A percentile compares a stretch with the other conserved stretches of the same genome.
phyloP scores from a whole-genome alignment of 2,329 filamentous ascomycete genomes.

The Paecilomyces niveus region DNA sequence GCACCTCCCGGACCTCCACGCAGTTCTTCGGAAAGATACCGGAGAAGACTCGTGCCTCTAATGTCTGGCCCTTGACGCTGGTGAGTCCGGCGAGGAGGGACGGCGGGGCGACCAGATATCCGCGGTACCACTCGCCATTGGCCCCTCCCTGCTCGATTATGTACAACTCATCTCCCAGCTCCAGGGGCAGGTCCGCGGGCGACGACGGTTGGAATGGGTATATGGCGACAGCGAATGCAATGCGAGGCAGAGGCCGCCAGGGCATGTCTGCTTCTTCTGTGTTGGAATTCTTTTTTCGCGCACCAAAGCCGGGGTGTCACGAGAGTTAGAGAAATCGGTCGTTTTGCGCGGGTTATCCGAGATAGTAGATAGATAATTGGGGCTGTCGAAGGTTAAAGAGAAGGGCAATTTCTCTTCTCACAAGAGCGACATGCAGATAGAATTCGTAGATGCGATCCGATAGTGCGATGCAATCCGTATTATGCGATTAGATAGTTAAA shows the following conservation, averaged over 20 bases:
- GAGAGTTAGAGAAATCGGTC: not conserved
- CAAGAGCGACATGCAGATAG: not conserved
- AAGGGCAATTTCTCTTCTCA: not conserved
- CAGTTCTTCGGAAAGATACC: constrained; percentile 94
- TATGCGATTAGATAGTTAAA: not conserved
- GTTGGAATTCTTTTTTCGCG: constrained; percentile 1
- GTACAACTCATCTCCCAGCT: constrained; percentile 97
- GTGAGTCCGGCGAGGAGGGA: constrained; percentile 88
- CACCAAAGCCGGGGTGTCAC: not conserved
- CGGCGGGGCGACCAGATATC: constrained; percentile 90
- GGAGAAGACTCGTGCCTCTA: constrained; percentile 95
- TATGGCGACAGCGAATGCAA: constrained; percentile 95
- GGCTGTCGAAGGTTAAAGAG: not conserved
- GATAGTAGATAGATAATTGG: not conserved
- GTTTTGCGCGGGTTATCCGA: not conserved
- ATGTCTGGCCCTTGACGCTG: constrained; percentile 81
- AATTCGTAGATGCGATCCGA: not conserved
- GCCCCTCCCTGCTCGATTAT: constrained; percentile 90
- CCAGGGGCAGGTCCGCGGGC: constrained; percentile 85
- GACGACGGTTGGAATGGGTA: constrained; percentile 86
- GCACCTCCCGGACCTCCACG: constrained; percentile 86
- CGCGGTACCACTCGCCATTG: constrained; percentile 86
- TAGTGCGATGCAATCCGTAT: not conserved
- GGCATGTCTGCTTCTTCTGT: constrained; percentile 56
- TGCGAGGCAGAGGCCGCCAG: constrained; percentile 93